Conservation (phyloP, 2,329 filamentous ascomycete genomes). For the Neopestalotiopsis sp. region DNA sequence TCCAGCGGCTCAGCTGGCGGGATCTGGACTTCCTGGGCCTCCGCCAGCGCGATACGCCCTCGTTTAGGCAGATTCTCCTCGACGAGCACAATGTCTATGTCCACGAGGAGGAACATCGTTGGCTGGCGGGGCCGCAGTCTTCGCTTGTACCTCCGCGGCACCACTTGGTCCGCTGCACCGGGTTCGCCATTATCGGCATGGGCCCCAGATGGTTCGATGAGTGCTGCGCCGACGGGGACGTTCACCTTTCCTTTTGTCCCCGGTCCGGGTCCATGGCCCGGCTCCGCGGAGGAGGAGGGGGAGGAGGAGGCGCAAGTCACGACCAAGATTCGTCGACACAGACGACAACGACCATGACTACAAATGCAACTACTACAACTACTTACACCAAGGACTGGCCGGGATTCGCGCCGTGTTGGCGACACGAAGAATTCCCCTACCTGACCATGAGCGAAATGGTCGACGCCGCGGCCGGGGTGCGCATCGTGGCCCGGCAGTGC, state of each 20-base stretch:
- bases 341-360: neutral
- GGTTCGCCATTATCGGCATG: constrained; percentile 54
- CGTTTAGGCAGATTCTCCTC: constrained; percentile 54
- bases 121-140: constrained; percentile 51
- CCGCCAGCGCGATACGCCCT: constrained; percentile 56
- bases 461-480: constrained; percentile 49
- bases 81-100: constrained; percentile 58
- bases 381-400: constrained; percentile 29
- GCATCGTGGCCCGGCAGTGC: constrained; percentile 50
- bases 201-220: constrained; percentile 57
- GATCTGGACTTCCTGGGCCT: constrained; percentile 59
- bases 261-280: constrained; percentile 42
- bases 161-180: constrained; percentile 53
- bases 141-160: constrained; percentile 44
- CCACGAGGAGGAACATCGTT: constrained; percentile 59
- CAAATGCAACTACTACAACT: too few species aligned
- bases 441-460: constrained; percentile 51
- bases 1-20: constrained; percentile 53
- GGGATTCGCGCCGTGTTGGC: constrained; percentile 53
- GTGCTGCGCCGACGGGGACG: constrained; percentile 48
- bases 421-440: constrained; percentile 58
- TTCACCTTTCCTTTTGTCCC: constrained; percentile 49
- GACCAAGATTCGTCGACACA: neutral
- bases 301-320: neutral
- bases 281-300: constrained; percentile 6